These are phyloP conservation scores for Heliocybe sulcata DNA, from an alignment of 1,284 basidiomycete genomes.

Conservation along the genomic window DNA sequence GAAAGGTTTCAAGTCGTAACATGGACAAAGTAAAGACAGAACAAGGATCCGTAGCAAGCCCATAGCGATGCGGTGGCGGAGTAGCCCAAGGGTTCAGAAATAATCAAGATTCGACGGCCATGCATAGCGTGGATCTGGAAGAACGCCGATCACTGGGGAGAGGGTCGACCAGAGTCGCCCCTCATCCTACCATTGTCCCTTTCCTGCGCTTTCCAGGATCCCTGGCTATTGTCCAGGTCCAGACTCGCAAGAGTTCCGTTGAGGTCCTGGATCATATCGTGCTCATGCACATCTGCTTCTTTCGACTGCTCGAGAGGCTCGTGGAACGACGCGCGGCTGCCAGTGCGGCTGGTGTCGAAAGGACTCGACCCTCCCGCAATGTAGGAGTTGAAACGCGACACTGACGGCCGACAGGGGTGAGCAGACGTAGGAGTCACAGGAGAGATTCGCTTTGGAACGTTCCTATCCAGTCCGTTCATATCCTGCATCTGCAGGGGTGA, in stretches of 20 bases:
- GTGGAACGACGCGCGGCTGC: constrained; percentile 31
- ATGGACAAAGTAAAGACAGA: constrained; percentile 1
- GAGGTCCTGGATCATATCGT: constrained; percentile 55
- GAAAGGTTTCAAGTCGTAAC: background rate
- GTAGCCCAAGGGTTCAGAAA: background rate
- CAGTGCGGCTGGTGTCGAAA: constrained; percentile 17
- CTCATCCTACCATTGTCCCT: background rate
- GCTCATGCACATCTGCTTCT: constrained; percentile 24
- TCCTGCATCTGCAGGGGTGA: constrained; percentile 19
- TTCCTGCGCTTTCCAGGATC: constrained; percentile 12
- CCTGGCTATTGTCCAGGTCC: constrained; percentile 38
- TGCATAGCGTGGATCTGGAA: background rate
- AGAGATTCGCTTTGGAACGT: constrained; percentile 19
- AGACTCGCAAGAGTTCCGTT: constrained; percentile 73
- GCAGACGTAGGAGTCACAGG: constrained; percentile 25
- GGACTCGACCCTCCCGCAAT: constrained; percentile 21
- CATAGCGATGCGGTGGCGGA: background rate
- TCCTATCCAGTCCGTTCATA: constrained; percentile 23
- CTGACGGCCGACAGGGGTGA: constrained; percentile 25
- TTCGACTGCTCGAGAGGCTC: constrained; percentile 12
- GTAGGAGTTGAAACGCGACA: constrained; percentile 35
- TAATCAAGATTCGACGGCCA: background rate
- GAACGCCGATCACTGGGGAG: background rate
- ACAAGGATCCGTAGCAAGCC: background rate
- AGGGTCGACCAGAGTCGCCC: background rate